These are phyloP conservation scores for Knoxdaviesia capensis DNA, from an alignment of 2,329 filamentous ascomycete genomes.

Conservation along the genomic window DNA sequence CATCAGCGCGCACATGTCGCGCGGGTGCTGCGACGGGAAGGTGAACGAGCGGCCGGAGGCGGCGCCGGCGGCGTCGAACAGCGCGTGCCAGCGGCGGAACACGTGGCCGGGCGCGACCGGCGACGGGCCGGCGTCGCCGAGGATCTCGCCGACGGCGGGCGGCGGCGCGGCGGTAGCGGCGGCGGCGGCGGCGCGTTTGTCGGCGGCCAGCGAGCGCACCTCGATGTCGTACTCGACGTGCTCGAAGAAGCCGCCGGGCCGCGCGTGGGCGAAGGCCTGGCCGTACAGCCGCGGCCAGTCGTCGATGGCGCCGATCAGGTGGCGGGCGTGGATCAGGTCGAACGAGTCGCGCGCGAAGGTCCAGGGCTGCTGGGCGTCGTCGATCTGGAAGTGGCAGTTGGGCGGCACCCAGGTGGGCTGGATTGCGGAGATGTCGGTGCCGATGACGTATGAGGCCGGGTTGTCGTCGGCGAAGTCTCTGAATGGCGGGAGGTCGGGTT, in stretches of 20 bases:
- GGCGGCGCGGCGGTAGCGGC: slow-evolving; percentile 1
- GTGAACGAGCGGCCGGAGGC: slow-evolving; percentile 10
- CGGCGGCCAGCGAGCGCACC: neutral
- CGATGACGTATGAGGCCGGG: slow-evolving; percentile 21
- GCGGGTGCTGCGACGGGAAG: slow-evolving; percentile 5
- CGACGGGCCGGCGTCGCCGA: too few species aligned
- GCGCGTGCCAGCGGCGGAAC: slow-evolving; percentile 11
- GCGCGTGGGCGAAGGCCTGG: slow-evolving; percentile 28
- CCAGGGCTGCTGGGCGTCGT: slow-evolving; percentile 20
- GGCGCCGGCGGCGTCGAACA: slow-evolving; percentile 11
- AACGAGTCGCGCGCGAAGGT: slow-evolving; percentile 20
- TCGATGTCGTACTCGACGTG: slow-evolving; percentile 10
- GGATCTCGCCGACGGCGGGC: slow-evolving; percentile 2
- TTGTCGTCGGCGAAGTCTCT: slow-evolving; percentile 28
- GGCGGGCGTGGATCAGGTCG: slow-evolving; percentile 38
- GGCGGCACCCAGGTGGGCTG: slow-evolving; percentile 30
- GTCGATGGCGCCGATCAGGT: slow-evolving; percentile 34
- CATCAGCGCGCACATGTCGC: slow-evolving; percentile 8
- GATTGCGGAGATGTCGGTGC: slow-evolving; percentile 35
- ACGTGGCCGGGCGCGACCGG: slow-evolving; percentile 7
- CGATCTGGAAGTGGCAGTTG: slow-evolving; percentile 17
- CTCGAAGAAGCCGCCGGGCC: slow-evolving; percentile 16
- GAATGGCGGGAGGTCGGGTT: too few species aligned
- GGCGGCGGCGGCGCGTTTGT: neutral
- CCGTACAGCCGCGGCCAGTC: slow-evolving; percentile 34